phyloP scores from a whole-genome alignment of 2,329 filamentous ascomycete genomes.

The Botrytis porri region DNA sequence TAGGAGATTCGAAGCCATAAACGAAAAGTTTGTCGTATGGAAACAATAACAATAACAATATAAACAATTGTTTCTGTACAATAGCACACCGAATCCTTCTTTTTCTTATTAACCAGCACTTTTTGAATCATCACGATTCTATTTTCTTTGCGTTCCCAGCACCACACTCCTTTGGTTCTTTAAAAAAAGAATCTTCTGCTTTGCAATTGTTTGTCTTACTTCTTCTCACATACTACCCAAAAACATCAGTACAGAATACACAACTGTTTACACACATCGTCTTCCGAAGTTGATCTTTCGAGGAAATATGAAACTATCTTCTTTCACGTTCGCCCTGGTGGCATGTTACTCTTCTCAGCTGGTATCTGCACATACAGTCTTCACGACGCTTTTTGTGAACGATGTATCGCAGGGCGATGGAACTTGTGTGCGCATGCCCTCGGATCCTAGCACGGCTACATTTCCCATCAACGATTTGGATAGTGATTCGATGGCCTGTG shows the following conservation, averaged over 20 bases:
- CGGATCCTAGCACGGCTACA: slow-evolving; percentile 50
- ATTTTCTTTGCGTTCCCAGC: not conserved
- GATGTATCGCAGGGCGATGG: slow-evolving; percentile 65
- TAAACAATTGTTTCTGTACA: not conserved
- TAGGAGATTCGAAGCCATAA: slow-evolving; percentile 6
- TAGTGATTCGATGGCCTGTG: slow-evolving; percentile 67
- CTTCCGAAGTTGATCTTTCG: slow-evolving; percentile 6
- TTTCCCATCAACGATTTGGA: slow-evolving; percentile 55
- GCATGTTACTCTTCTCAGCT: slow-evolving; percentile 20
- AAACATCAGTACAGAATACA: not conserved
- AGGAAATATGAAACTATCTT: slow-evolving; percentile 11
- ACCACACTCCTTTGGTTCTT: slow-evolving; percentile 7
- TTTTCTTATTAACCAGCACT: not conserved
- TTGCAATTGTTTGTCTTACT: not conserved
- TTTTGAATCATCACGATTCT: slow-evolving; percentile 13
- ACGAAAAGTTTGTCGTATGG: not conserved
- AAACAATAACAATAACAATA: slow-evolving; percentile 9
- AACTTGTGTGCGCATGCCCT: slow-evolving; percentile 67
- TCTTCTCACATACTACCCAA: not conserved
- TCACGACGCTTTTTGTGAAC: slow-evolving; percentile 63
- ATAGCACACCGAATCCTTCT: not conserved
- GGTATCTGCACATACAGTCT: slow-evolving; percentile 56
- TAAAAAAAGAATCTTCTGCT: not conserved
- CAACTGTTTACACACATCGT: not conserved
- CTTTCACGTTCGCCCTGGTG: slow-evolving; percentile 24